Evolutionary conservation across 768 basidiomycete genomes (phyloP), one percentile per base, ranked within the genome.

Genomic region (Pholiota conissans): DNA sequence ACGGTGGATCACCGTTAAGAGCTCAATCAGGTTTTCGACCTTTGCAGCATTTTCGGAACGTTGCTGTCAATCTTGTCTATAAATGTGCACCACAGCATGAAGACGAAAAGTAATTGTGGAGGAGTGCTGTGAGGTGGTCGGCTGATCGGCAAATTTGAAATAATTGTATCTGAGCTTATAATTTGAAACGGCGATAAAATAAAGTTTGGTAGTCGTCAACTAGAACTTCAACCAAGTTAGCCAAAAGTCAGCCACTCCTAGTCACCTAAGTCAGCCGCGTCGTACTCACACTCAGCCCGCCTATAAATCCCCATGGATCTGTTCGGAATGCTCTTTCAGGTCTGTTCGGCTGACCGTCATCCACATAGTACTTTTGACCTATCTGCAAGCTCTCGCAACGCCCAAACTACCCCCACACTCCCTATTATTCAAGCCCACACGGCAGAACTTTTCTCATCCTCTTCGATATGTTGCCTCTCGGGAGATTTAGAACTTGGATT

Each of bases 381-480:
- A n/a, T n/a, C n/a, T n/a, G n/a, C 47, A 39, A 28, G 35, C 46
- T n/a, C 51, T 39, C 52, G 5, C 13, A 26, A 18, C 29, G 28
- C 32, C 29, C 39, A 30, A 32, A 35, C 37, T 26, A 39, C 20
- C 27, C 45, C 37, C 27, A 55, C 35, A 18, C 51, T 52, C 32
- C n/a, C 37, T 40, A 34, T 32, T 13, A 32, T 13, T 32, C 30
- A 62, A 63, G 63, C 62, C 62, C 56, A 57, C 59, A 59, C 62
- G 61, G 64, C 65, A 57, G 42, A 32, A 52, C 55, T 20, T 46
- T 60, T 57, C 5, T 60, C 24, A 34, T 11, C 28, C 45, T 52
- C 13, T 7, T 27, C 9, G 27, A 42, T 49, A 48, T 47, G 30
- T 45, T n/a, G n/a, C 42, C 34, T 40, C 32, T 2, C 28, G 14